These are phyloP conservation scores for Cytospora leucostoma DNA, from an alignment of 2,329 filamentous ascomycete species.

Conservation along the genomic window DNA sequence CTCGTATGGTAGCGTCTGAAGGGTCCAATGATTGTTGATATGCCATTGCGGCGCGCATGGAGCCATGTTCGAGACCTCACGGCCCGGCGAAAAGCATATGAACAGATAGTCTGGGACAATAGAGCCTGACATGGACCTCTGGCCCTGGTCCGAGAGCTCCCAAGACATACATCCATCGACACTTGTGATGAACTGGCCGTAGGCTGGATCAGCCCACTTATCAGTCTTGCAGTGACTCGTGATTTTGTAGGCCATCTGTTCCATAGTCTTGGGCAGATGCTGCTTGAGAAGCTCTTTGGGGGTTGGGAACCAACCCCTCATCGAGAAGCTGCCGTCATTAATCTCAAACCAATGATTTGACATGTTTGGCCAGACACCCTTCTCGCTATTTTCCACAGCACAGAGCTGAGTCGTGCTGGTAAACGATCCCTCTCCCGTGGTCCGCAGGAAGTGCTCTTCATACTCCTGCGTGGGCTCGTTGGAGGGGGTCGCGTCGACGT, in stretches of 20 bases:
- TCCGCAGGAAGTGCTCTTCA: not conserved
- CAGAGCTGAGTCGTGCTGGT: slow-evolving; percentile 8
- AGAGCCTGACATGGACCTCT: slow-evolving; percentile 36
- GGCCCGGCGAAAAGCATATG: slow-evolving; percentile 40
- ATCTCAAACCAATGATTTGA: slow-evolving; percentile 39
- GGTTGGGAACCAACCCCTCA: slow-evolving; percentile 49
- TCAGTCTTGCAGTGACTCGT: slow-evolving; percentile 29
- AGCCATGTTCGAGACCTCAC: slow-evolving; percentile 32
- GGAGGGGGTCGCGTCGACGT: slow-evolving; percentile 19
- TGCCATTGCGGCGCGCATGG: slow-evolving; percentile 40
- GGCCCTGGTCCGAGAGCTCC: slow-evolving; percentile 46
- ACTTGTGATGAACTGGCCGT: slow-evolving; percentile 35
- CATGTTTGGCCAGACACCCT: slow-evolving; percentile 21
- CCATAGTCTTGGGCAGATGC: slow-evolving; percentile 36
- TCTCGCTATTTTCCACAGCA: slow-evolving; percentile 13
- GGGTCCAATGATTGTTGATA: slow-evolving; percentile 42
- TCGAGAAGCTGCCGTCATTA: slow-evolving; percentile 42
- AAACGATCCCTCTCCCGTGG: slow-evolving; percentile 1
- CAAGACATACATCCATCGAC: slow-evolving; percentile 47
- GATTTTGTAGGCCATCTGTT: slow-evolving; percentile 37
- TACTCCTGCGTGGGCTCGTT: slow-evolving; percentile 11
- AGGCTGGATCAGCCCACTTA: slow-evolving; percentile 34
- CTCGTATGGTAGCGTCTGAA: slow-evolving; percentile 46
- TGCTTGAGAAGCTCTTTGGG: slow-evolving; percentile 39
- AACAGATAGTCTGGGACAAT: slow-evolving; percentile 43